Conservation (phyloP, 345 rosid species). For the Melaleuca alternifolia region DNA sequence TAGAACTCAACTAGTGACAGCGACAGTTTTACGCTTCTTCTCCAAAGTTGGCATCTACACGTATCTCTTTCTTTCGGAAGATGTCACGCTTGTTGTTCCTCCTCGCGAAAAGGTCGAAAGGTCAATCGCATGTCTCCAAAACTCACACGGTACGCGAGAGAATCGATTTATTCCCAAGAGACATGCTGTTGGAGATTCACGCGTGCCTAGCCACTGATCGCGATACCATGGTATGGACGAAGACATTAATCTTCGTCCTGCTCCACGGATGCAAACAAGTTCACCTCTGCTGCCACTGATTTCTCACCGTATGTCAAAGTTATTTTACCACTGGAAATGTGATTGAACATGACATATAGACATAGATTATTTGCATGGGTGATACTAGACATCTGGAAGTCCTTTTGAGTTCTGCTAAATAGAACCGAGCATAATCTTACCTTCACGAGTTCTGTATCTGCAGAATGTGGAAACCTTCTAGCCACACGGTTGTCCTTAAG, state of each 20-base stretch:
- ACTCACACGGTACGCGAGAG: not conserved
- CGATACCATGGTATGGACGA: not conserved
- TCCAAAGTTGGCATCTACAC: not conserved
- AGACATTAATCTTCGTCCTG: not conserved
- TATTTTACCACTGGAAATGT: not conserved
- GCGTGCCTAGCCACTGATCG: not conserved
- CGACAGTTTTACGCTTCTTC: not conserved
- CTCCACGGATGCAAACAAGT: not conserved
- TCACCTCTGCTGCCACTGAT: not conserved
- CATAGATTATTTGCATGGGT: not conserved
- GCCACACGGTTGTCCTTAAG: not conserved
- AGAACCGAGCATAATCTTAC: not conserved
- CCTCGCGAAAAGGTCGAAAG: not conserved
- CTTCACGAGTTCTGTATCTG: not conserved
- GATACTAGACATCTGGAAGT: not conserved
- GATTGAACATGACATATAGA: not conserved
- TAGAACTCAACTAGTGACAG: not conserved
- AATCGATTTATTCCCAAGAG: not conserved
- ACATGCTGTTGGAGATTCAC: not conserved
- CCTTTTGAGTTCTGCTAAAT: not conserved
- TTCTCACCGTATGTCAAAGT: not conserved
- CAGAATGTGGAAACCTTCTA: not conserved
- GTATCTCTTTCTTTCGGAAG: not conserved
- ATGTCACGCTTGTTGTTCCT: not conserved
- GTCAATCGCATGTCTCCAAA: not conserved